Conservation (phyloP, 352 stramenopile genomes). For the Pilasporangium apinafurcum region DNA sequence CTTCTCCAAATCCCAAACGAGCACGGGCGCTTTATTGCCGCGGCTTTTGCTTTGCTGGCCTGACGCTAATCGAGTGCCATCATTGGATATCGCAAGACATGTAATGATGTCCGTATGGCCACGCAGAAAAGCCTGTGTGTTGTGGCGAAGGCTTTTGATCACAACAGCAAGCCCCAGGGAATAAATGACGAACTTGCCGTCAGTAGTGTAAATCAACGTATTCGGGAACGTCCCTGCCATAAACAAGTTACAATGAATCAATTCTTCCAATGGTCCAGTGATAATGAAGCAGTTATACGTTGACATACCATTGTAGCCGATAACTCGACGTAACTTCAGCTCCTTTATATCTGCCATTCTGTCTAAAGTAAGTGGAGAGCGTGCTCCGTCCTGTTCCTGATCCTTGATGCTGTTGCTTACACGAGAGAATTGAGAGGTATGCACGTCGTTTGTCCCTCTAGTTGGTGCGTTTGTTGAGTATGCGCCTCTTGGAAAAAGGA, state of each 20-base stretch:
- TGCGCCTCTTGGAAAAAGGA: too few species aligned
- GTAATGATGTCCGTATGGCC: slow-evolving; percentile 91
- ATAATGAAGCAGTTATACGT: not conserved
- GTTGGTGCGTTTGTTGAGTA: not conserved
- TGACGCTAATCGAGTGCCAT: slow-evolving; percentile 84
- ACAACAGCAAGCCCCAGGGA: slow-evolving; percentile 83
- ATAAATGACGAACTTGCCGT: slow-evolving; percentile 81
- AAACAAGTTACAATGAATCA: not conserved
- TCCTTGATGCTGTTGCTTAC: not conserved
- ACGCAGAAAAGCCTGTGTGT: slow-evolving; percentile 87
- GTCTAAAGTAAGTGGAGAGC: not conserved
- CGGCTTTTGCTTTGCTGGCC: slow-evolving; percentile 90
- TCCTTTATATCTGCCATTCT: slow-evolving; percentile 64
- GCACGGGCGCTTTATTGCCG: slow-evolving; percentile 93
- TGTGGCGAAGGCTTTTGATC: slow-evolving; percentile 69
- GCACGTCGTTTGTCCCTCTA: not conserved
- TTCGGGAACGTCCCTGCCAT: slow-evolving; percentile 42
- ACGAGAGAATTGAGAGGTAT: too few species aligned
- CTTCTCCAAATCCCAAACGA: slow-evolving; percentile 92
- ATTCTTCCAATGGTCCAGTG: slow-evolving; percentile 1
- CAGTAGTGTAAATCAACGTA: slow-evolving; percentile 75
- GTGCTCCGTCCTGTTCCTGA: not conserved
- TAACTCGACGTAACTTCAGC: slow-evolving; percentile 68
- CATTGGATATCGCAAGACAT: slow-evolving; percentile 89
- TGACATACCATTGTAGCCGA: slow-evolving; percentile 75